These are phyloP conservation scores for Phialemoniopsis sp. DNA, from an alignment of 2,329 filamentous ascomycete species.

Conservation along the genomic window DNA sequence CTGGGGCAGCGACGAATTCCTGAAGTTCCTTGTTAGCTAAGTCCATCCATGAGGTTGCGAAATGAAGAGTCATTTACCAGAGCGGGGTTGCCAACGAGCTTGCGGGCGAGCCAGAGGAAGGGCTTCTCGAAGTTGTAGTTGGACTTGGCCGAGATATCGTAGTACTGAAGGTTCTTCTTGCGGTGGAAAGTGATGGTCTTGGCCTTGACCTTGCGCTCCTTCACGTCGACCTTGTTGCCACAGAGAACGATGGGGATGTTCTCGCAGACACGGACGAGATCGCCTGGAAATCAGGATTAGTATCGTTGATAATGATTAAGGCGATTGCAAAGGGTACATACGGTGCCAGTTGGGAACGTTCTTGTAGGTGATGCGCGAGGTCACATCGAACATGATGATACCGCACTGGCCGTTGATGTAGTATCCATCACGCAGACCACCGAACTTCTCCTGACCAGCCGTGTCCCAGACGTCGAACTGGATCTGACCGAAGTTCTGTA, in stretches of 20 bases:
- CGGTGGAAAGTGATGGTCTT: conserved; percentile 99
- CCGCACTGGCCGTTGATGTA: conserved; percentile 99
- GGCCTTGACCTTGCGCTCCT: conserved; percentile 99
- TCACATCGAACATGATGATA: conserved; percentile 99
- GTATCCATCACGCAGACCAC: conserved; percentile 98
- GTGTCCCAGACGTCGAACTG: conserved; percentile 99
- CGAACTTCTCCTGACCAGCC: conserved; percentile 98
- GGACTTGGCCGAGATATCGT: conserved; percentile 99
- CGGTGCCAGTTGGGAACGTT: conserved; percentile 99
- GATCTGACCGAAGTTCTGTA: conserved; percentile 93
- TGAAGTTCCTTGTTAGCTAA: conserved; percentile 32
- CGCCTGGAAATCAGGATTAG: conserved; percentile 53
- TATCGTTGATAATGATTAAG: background rate
- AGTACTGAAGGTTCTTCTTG: conserved; percentile 99
- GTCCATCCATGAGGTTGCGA: conserved; percentile 10
- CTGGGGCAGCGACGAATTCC: conserved; percentile 96
- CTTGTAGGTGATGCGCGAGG: conserved; percentile 99
- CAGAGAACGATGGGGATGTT: conserved; percentile 97
- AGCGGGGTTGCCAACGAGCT: conserved; percentile 90
- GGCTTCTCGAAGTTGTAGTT: conserved; percentile 99
- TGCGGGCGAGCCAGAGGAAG: conserved; percentile 98
- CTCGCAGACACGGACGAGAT: conserved; percentile 98
- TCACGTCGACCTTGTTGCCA: conserved; percentile 99
- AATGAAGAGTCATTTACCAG: conserved; percentile 55
- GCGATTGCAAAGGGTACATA: conserved; percentile 47